A percentile compares a stretch with the other conserved stretches of the same genome.
Conservation (phyloP, 768 basidiomycete genomes). For the Auricularia sp. region DNA sequence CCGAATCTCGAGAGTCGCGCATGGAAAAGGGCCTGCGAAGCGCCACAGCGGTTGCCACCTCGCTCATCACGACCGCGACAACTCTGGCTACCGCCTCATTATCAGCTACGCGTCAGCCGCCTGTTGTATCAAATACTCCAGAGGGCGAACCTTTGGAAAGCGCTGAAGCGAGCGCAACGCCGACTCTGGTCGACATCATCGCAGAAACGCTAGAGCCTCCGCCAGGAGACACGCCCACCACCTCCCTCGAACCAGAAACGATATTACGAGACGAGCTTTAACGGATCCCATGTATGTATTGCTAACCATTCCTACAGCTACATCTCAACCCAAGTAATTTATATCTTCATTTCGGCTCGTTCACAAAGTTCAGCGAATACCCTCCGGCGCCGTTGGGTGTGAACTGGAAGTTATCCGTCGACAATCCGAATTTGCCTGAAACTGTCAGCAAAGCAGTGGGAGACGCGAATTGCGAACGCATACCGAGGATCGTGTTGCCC, state of each 20-base stretch:
- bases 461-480: background rate
- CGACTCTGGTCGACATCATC: background rate
- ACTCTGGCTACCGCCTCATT: background rate
- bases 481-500: constrained; percentile 83
- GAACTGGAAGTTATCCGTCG: constrained; percentile 95
- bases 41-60: background rate
- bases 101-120: background rate
- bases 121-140: background rate
- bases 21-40: background rate
- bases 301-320: too few relatives aligned
- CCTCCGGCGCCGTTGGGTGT: constrained; percentile 91
- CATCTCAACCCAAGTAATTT: too few relatives aligned
- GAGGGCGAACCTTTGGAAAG: background rate
- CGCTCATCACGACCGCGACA: background rate
- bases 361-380: constrained; percentile 80
- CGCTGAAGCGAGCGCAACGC: background rate
- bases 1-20: constrained; percentile 14
- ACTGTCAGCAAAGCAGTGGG: too few relatives aligned
- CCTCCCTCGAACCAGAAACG: background rate
- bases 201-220: background rate
- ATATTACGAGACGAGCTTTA: background rate
- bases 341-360: background rate
- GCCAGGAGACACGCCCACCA: background rate
- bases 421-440: constrained; percentile 83
- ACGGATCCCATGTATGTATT: too few relatives aligned